Conservation (phyloP, 176 grass and related monocot species). For the Elymus sibiricus region DNA sequence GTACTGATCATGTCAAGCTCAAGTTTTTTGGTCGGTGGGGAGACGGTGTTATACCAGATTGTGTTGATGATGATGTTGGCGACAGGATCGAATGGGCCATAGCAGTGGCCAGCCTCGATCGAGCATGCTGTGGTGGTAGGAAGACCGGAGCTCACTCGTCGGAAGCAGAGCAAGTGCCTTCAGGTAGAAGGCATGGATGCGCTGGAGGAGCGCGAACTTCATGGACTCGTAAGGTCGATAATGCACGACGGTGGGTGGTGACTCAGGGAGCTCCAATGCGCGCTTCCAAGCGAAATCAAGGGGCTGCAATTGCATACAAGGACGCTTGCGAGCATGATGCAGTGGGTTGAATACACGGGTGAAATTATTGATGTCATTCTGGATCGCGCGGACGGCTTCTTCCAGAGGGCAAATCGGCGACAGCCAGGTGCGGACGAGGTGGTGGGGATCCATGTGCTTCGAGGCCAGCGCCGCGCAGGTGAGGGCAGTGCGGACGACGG, state of each 20-base stretch:
- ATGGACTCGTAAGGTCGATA: background rate
- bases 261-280: background rate
- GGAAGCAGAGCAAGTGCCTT: background rate
- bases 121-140: background rate
- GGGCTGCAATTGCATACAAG: too few species aligned
- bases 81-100: background rate
- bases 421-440: too few species aligned
- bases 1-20: background rate
- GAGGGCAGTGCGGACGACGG: too few species aligned
- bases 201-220: background rate
- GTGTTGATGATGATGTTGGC: background rate
- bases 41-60: background rate
- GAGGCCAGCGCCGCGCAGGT: too few species aligned
- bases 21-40: background rate
- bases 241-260: background rate
- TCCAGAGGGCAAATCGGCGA: too few species aligned
- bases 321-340: too few species aligned
- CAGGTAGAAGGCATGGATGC: background rate
- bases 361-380: too few species aligned
- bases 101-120: background rate
- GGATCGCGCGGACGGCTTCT: too few species aligned
- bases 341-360: too few species aligned
- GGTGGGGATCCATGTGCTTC: too few species aligned
- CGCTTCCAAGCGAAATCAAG: too few species aligned
- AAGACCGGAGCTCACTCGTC: background rate